Evolutionary conservation across 768 basidiomycete species (phyloP).

Genomic region (Pleurotus salmoneostramineus): DNA sequence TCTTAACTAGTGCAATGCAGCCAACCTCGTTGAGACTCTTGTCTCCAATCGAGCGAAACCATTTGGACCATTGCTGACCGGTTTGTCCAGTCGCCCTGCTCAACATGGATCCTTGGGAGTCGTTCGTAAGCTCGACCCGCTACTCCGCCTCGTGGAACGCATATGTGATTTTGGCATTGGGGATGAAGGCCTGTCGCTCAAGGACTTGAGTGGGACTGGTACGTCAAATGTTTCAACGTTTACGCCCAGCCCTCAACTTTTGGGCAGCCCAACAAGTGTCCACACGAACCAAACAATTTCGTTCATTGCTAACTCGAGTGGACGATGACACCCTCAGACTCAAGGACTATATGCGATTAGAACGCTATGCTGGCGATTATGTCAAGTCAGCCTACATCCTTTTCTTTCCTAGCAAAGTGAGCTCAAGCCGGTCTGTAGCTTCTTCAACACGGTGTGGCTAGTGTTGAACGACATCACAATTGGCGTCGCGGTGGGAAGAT

Average conservation of each 20-base stretch:
- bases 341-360: background rate
- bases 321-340: background rate
- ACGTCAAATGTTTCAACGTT: background rate
- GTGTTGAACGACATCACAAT: constrained; percentile 81
- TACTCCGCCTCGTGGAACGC: background rate
- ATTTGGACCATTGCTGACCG: background rate
- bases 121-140: background rate
- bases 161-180: background rate
- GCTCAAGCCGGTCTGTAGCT: constrained; percentile 36
- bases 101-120: background rate
- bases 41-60: background rate
- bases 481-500: constrained; percentile 67
- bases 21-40: constrained; percentile 22
- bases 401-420: background rate
- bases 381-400: constrained; percentile 57
- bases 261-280: background rate
- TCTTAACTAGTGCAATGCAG: constrained; percentile 38
- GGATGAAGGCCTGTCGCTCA: background rate
- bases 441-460: constrained; percentile 87
- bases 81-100: constrained; percentile 2
- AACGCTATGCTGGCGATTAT: constrained; percentile 45
- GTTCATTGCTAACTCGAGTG: background rate
- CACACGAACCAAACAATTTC: background rate
- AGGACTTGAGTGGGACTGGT: background rate
- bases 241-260: background rate